phyloP scores from a whole-genome alignment of 805 yeast species.

The Debaryomyces maramus region DNA sequence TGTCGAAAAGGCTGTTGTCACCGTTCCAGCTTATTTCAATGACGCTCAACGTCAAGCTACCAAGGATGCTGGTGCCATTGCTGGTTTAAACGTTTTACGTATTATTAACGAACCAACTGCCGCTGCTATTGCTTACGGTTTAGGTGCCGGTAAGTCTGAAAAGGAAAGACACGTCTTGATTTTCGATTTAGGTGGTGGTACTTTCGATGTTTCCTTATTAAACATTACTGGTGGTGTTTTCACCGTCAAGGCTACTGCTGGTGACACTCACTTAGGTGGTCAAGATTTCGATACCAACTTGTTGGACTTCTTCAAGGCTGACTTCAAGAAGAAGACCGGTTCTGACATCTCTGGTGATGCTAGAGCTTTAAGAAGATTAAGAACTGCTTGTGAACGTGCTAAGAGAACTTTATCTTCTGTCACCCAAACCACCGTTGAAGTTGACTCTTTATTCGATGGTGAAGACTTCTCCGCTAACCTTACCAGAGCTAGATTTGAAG shows the following conservation, averaged over 20 bases:
- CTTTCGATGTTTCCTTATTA: constrained; percentile 91
- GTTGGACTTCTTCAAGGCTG: constrained; percentile 47
- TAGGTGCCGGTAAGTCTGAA: constrained; percentile 67
- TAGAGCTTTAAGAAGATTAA: constrained; percentile 52
- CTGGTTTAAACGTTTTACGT: constrained; percentile 50
- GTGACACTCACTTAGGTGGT: constrained; percentile 55
- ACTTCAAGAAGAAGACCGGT: constrained; percentile 49
- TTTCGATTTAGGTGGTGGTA: constrained; percentile 97
- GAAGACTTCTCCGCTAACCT: constrained; percentile 50
- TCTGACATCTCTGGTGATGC: constrained; percentile 47
- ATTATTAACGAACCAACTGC: constrained; percentile 69
- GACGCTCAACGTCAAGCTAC: constrained; percentile 54
- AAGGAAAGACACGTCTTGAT: constrained; percentile 72
- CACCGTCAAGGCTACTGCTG: constrained; percentile 88
- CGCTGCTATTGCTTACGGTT: constrained; percentile 96
- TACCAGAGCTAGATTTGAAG: constrained; percentile 54
- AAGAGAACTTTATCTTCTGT: constrained; percentile 52
- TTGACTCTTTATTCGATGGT: constrained; percentile 51
- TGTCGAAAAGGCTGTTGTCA: constrained; percentile 56
- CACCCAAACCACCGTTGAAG: constrained; percentile 51
- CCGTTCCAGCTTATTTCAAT: constrained; percentile 52
- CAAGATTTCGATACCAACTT: constrained; percentile 53
- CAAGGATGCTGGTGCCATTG: constrained; percentile 53
- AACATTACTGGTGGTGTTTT: constrained; percentile 95
- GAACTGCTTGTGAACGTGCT: constrained; percentile 55